phyloP scores from a whole-genome alignment of 768 basidiomycete species.

The Sutorius australiensis region DNA sequence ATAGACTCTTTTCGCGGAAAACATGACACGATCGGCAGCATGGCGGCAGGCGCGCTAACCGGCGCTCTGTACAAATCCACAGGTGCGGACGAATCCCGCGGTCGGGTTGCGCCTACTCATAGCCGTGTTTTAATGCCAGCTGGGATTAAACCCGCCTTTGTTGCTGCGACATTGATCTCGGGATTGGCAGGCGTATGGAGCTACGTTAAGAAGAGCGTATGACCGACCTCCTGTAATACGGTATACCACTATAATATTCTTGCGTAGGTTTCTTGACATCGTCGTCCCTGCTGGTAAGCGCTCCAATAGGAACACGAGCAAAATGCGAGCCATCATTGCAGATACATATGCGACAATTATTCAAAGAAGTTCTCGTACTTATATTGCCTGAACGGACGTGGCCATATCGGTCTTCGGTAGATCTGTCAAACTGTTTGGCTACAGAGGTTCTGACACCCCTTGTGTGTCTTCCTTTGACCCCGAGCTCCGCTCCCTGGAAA shows the following conservation, averaged over 20 bases:
- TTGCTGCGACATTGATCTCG: constrained; percentile 86
- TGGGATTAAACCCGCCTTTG: constrained; percentile 85
- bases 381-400: constrained; percentile 29
- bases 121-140: constrained; percentile 52
- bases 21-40: constrained; percentile 88
- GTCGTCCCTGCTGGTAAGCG: constrained; percentile 24
- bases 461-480: constrained; percentile 37
- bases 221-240: constrained; percentile 44
- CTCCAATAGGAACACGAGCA: constrained; percentile 24
- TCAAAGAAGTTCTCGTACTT: constrained; percentile 27
- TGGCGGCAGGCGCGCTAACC: constrained; percentile 87
- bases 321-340: constrained; percentile 16
- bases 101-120: constrained; percentile 36
- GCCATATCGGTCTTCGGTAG: constrained; percentile 34
- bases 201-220: constrained; percentile 87
- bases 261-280: constrained; percentile 33
- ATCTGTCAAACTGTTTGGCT: constrained; percentile 35
- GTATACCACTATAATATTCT: constrained; percentile 44
- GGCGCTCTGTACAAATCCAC: constrained; percentile 93
- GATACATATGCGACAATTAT: constrained; percentile 22
- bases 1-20: constrained; percentile 86
- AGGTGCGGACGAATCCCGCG: constrained; percentile 53
- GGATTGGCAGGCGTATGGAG: constrained; percentile 92
- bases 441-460: constrained; percentile 34
- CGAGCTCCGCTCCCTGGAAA: constrained; percentile 40